phyloP scores from a whole-genome alignment of 306 rosid genomes.

The Coriaria nepalensis region DNA sequence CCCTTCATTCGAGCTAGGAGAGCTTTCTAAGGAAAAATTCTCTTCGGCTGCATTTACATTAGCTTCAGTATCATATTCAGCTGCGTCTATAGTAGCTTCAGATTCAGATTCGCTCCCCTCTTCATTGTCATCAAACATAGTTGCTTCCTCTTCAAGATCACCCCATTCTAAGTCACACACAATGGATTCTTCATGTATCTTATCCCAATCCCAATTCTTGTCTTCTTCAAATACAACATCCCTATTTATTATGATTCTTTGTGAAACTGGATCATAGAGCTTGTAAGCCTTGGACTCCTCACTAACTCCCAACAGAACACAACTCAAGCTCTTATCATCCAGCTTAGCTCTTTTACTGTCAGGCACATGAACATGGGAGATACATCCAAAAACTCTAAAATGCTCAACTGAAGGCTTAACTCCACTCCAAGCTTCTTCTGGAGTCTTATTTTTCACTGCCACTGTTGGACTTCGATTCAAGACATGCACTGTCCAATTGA shows the following conservation, averaged over 20 bases:
- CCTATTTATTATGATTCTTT: not conserved
- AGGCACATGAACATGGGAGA: not conserved
- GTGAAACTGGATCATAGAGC: not conserved
- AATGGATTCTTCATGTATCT: too few species aligned
- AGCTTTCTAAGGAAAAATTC: too few species aligned
- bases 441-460: too few species aligned
- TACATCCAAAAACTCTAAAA: not conserved
- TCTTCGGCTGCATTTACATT: too few species aligned
- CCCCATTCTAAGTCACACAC: not conserved
- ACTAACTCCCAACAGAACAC: too few species aligned
- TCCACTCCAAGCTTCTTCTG: not conserved
- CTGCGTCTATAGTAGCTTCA: too few species aligned
- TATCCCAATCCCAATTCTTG: not conserved
- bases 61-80: too few species aligned
- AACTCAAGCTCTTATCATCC: conserved; percentile 1
- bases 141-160: not conserved
- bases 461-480: too few species aligned
- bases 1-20: too few species aligned
- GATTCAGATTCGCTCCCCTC: too few species aligned
- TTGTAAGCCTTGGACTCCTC: not conserved
- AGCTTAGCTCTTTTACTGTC: not conserved
- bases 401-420: not conserved
- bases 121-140: too few species aligned
- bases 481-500: too few species aligned
- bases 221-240: conserved; percentile 1